Percentiles rank a stretch among this genome's conserved stretches.
phyloP scores from a whole-genome alignment of 768 basidiomycete genomes.

The Hemileccinum rubropunctum region DNA sequence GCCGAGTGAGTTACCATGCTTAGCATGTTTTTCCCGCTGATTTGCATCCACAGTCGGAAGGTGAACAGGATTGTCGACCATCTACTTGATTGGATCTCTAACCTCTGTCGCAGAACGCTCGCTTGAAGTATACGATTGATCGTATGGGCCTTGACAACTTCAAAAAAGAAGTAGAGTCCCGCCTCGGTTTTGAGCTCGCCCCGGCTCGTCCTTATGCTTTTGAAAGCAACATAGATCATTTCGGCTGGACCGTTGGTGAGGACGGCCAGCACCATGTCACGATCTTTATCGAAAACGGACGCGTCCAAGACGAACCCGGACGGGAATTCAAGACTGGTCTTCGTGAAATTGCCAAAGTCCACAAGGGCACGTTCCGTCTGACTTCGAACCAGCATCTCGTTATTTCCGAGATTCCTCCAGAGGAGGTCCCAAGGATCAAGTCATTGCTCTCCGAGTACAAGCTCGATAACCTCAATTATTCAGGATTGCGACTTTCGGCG shows the following conservation, averaged over 20 bases:
- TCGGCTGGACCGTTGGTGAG: conserved; percentile 86
- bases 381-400: conserved; percentile 95
- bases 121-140: conserved; percentile 96
- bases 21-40: neutral
- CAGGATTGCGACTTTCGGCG: conserved; percentile 79
- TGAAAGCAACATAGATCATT: conserved; percentile 89
- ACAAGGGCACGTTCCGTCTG: conserved; percentile 91
- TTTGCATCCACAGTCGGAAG: conserved; percentile 47
- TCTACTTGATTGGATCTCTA: conserved; percentile 7
- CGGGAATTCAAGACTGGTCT: conserved; percentile 91
- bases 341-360: conserved; percentile 87
- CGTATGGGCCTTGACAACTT: conserved; percentile 88
- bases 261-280: conserved; percentile 92
- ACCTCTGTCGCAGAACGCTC: conserved; percentile 58
- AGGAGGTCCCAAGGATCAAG: conserved; percentile 78
- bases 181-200: conserved; percentile 72
- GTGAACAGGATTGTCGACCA: conserved; percentile 25
- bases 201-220: conserved; percentile 79
- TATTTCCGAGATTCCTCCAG: conserved; percentile 75
- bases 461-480: conserved; percentile 81
- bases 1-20: conserved; percentile 60
- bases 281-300: conserved; percentile 95
- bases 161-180: conserved; percentile 86
- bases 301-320: conserved; percentile 91
- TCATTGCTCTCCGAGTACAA: conserved; percentile 77